These are phyloP conservation scores for Metarhizium guizhouense DNA, from an alignment of 2,329 filamentous ascomycete species.

Conservation along the genomic window DNA sequence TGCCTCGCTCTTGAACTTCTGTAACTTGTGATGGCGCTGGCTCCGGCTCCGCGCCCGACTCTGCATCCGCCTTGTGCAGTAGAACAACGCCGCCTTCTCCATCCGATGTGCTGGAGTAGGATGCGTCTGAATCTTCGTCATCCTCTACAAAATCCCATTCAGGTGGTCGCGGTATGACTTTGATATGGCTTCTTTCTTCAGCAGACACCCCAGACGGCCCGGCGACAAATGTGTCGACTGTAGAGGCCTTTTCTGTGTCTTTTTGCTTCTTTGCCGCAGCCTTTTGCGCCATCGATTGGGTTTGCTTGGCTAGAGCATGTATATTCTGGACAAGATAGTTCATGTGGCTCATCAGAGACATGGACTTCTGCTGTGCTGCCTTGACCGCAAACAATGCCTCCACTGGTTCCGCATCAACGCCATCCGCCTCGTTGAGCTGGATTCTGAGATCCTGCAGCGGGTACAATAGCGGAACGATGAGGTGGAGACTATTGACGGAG, in stretches of 20 bases:
- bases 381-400: conserved; percentile 57
- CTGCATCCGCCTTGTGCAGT: conserved; percentile 21
- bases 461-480: conserved; percentile 64
- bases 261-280: conserved; percentile 7
- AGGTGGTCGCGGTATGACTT: conserved; percentile 64
- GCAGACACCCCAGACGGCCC: conserved; percentile 11
- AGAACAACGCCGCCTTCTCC: conserved; percentile 31
- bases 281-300: conserved; percentile 17
- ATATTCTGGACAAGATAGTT: conserved; percentile 69
- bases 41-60: conserved; percentile 1
- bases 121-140: conserved; percentile 37
- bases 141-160: conserved; percentile 55
- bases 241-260: background rate
- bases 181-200: conserved; percentile 54
- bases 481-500: conserved; percentile 51
- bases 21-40: conserved; percentile 5
- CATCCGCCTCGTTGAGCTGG: conserved; percentile 54
- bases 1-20: conserved; percentile 51
- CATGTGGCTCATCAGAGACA: conserved; percentile 63
- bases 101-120: conserved; percentile 21
- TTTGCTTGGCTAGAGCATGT: conserved; percentile 53
- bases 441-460: conserved; percentile 60
- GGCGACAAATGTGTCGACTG: conserved; percentile 4
- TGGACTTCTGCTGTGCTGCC: conserved; percentile 44
- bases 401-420: conserved; percentile 50